Base-by-base conservation (phyloP, 106 monocot species). In the Xerophyta viscosa region DNA sequence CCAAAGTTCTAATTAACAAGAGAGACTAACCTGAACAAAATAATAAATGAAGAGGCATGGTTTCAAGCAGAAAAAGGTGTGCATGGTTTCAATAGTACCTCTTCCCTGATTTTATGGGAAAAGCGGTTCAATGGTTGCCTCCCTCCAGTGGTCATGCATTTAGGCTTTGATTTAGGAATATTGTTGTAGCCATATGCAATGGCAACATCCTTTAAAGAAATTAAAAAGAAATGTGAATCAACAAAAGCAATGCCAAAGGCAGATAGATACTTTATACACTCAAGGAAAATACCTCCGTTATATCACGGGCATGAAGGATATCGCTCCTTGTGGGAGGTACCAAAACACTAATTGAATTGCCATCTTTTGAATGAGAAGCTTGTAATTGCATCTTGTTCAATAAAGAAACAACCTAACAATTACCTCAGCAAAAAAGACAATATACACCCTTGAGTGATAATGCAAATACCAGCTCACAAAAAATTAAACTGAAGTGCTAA, bases 301-400 rank as follows among this genome's bases (percentile, higher is more conserved):
- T 54, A 68, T 98, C 96, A 55, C 85, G 75, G 15, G 82, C 63
- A 86, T 98, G 96, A 64, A 98, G 82, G 66, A 98, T 76, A 33
- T 98, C 89, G 74, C 90, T 98, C 69, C 96, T 82, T 50, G 96
- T 98, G 1, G 96, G 96, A 70, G 96, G 96, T 29, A 86, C 79
- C 46, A 70, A 75, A 2, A 96, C 71, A 27, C 27, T 43, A 25
- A 90, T 75, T 42, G 24, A 69, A 66, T 41, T 26, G 12, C 52
- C 76, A 60, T 60, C 55, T 24, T 21, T 36, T 24, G 64, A 48
- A 7, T 10, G n/a, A 3, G 64, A 66, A 46, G 86, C 76, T 66
- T 70, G 65, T 29, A 98, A 25, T 77, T 89, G 89, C 96, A 89
- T 98, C 68, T 82, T 98, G 52, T 86, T 83, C 71, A 98, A 71